phyloP scores from a whole-genome alignment of 1,139 yeast genomes.

The Saccharomycopsis hybrid region DNA sequence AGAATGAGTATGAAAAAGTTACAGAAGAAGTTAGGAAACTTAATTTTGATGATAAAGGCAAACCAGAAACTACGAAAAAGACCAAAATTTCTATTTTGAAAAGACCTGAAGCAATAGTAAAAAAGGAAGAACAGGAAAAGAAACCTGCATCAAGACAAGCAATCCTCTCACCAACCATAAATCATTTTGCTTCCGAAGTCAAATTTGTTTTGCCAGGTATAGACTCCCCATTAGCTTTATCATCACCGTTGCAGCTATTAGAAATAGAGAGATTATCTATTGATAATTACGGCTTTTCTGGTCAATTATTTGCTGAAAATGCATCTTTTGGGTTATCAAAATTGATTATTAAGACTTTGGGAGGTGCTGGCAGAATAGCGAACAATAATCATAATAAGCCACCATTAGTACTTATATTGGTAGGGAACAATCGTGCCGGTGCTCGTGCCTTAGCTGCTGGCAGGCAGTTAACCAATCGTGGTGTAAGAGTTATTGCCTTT shows the following conservation, averaged over 20 bases:
- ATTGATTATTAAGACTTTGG: conserved; percentile 54
- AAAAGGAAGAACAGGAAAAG: not conserved
- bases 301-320: conserved; percentile 53
- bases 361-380: conserved; percentile 58
- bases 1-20: not conserved
- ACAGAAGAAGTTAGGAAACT: conserved; percentile 1
- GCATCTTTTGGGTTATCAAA: conserved; percentile 64
- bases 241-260: conserved; percentile 76
- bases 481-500: conserved; percentile 59
- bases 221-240: conserved; percentile 35
- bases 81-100: conserved; percentile 10
- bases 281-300: conserved; percentile 47
- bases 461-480: conserved; percentile 71
- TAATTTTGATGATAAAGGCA: not conserved
- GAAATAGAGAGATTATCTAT: conserved; percentile 63
- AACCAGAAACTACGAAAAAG: not conserved
- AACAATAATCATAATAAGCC: conserved; percentile 71
- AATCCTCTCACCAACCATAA: conserved; percentile 10
- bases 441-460: conserved; percentile 74
- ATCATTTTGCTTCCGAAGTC: conserved; percentile 1
- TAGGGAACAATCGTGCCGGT: conserved; percentile 73
- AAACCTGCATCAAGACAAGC: conserved; percentile 3
- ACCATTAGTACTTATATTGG: conserved; percentile 65
- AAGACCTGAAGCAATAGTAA: too few relatives aligned
- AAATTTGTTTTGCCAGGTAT: conserved; percentile 3